Conservation (phyloP, 345 rosid species). For the Citrus medica region DNA sequence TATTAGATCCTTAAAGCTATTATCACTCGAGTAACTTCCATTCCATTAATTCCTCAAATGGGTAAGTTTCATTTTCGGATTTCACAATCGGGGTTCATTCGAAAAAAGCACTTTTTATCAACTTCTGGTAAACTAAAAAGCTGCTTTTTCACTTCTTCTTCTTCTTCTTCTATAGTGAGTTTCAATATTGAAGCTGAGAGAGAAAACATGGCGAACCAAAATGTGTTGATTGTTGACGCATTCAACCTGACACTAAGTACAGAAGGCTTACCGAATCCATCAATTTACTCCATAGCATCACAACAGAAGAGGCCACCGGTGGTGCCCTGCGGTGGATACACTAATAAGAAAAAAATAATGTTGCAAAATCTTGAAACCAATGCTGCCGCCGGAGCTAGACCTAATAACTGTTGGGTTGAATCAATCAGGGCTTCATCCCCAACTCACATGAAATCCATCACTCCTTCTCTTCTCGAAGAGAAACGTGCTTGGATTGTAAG, state of each 20-base stretch:
- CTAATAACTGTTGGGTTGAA: slow-evolving; percentile 65
- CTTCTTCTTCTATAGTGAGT: slow-evolving; percentile 20
- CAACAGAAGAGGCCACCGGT: slow-evolving; percentile 52
- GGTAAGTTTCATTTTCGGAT: slow-evolving; percentile 17
- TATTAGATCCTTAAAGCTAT: not conserved
- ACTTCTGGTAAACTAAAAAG: not conserved
- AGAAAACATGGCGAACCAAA: slow-evolving; percentile 42
- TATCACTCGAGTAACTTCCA: not conserved
- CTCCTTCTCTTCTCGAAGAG: slow-evolving; percentile 38
- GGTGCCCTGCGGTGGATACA: slow-evolving; percentile 42
- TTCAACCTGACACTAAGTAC: slow-evolving; percentile 35
- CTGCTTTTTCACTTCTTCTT: not conserved
- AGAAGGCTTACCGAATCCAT: slow-evolving; percentile 31
- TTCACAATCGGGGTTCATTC: not conserved
- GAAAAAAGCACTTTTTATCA: not conserved
- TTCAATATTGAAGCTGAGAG: slow-evolving; percentile 24
- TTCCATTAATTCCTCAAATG: slow-evolving; percentile 14
- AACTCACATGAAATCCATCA: slow-evolving; percentile 52
- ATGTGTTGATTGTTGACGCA: slow-evolving; percentile 48
- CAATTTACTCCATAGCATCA: slow-evolving; percentile 25
- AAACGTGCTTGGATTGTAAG: slow-evolving; percentile 59
- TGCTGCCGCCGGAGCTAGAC: slow-evolving; percentile 39
- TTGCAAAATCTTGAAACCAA: slow-evolving; percentile 59
- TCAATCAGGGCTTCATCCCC: slow-evolving; percentile 96
- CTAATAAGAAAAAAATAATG: slow-evolving; percentile 39